Percentiles rank a stretch among this genome's conserved stretches.
These are phyloP conservation scores for Eucalyptus urophylla DNA, from an alignment of 345 rosid genomes.

Conservation along the genomic window DNA sequence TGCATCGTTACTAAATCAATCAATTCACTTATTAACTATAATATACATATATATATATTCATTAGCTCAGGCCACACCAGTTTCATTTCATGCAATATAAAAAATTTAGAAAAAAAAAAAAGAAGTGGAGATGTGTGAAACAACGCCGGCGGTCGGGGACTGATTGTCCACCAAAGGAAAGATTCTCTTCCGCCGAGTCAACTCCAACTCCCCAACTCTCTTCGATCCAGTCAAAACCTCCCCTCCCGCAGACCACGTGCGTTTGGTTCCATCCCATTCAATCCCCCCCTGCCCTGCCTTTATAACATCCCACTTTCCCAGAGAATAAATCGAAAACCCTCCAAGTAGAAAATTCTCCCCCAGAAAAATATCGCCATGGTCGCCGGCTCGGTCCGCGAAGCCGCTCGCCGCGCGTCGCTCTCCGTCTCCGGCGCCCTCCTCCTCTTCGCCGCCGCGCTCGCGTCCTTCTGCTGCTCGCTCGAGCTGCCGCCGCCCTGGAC, in stretches of 20 bases:
- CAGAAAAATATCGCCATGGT: not conserved
- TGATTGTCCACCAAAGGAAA: not conserved
- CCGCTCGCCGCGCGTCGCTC: not conserved
- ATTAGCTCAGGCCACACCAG: not conserved
- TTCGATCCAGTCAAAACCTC: not conserved
- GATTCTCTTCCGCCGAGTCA: not conserved
- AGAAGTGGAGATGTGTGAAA: not conserved
- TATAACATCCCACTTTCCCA: not conserved
- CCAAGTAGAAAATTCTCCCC: not conserved
- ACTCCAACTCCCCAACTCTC: not conserved
- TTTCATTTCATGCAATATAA: not conserved
- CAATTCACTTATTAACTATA: not conserved
- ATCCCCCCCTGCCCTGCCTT: not conserved
- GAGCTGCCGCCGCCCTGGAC: not conserved
- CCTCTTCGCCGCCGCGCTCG: not conserved
- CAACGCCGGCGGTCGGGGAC: not conserved
- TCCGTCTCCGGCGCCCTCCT: not conserved
- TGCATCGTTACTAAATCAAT: not conserved
- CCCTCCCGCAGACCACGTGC: not conserved
- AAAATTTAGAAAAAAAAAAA: not conserved
- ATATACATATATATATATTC: not conserved
- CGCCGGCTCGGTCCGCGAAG: not conserved
- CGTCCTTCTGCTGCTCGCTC: not conserved
- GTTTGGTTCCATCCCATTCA: fast-evolving
- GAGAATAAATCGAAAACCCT: not conserved